Conservation (phyloP, 805 yeast species). For the Spathaspora sp. region DNA sequence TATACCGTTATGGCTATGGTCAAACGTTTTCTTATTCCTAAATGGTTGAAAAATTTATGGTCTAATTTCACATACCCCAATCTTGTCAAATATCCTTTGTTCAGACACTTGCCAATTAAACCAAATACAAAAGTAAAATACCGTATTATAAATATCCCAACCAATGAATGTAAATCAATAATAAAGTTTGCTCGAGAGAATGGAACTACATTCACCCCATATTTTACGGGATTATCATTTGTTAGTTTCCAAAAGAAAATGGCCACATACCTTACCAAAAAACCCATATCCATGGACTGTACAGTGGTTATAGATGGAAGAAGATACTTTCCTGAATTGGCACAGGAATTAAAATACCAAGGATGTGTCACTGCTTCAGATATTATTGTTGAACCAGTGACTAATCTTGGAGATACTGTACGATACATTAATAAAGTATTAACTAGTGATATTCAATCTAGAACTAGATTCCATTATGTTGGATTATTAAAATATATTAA, state of each 20-base stretch:
- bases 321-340: conserved; percentile 12
- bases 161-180: conserved; percentile 8
- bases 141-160: conserved; percentile 11
- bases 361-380: conserved; percentile 11
- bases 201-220: conserved; percentile 18
- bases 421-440: not conserved
- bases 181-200: conserved; percentile 10
- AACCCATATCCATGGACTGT: not conserved
- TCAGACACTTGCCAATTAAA: conserved; percentile 6
- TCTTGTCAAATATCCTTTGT: conserved; percentile 8
- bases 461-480: conserved; percentile 8
- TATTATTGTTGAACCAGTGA: conserved; percentile 7
- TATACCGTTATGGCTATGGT: conserved; percentile 1
- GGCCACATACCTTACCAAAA: conserved; percentile 5
- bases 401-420: not conserved
- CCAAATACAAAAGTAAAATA: conserved; percentile 6
- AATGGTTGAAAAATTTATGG: conserved; percentile 1
- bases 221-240: conserved; percentile 12
- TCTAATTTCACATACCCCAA: conserved; percentile 5
- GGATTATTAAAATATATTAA: conserved; percentile 12
- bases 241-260: conserved; percentile 12
- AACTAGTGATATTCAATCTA: conserved; percentile 6
- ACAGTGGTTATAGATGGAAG: conserved; percentile 13
- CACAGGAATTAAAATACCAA: conserved; percentile 5
- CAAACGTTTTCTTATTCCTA: not conserved